phyloP scores from a whole-genome alignment of 1,139 yeast species.

The Spathaspora sp. region DNA sequence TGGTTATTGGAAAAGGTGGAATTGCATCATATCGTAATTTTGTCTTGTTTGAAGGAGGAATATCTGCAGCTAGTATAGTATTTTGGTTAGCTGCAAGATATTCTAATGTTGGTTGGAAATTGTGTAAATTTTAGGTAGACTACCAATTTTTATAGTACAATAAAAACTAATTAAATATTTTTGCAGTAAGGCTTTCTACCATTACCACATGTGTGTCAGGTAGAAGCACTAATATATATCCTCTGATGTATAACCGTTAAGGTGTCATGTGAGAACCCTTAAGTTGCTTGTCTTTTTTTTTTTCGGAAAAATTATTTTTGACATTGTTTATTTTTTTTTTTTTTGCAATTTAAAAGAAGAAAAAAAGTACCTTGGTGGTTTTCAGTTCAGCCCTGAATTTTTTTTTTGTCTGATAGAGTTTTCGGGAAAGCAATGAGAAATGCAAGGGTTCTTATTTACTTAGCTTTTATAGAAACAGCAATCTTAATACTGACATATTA shows the following conservation, averaged over 20 bases:
- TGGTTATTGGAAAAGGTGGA: slow-evolving; percentile 24
- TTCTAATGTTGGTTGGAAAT: slow-evolving; percentile 23
- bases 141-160: not conserved
- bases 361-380: slow-evolving; percentile 4
- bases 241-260: not conserved
- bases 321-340: not conserved
- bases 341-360: not conserved
- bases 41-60: slow-evolving; percentile 27
- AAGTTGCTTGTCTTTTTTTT: not conserved
- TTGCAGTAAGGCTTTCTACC: not conserved
- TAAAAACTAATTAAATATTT: too few relatives aligned
- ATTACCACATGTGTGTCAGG: not conserved
- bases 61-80: slow-evolving; percentile 20
- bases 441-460: too few relatives aligned
- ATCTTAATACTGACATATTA: too few relatives aligned
- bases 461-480: too few relatives aligned
- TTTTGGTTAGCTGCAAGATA: slow-evolving; percentile 25
- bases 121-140: slow-evolving; percentile 22
- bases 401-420: not conserved
- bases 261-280: not conserved
- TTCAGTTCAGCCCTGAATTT: too few relatives aligned
- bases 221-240: not conserved
- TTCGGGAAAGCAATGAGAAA: not conserved
- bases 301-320: not conserved
- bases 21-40: slow-evolving; percentile 20